phyloP scores from a whole-genome alignment of 257 asterid species.

The Petrea volubilis region DNA sequence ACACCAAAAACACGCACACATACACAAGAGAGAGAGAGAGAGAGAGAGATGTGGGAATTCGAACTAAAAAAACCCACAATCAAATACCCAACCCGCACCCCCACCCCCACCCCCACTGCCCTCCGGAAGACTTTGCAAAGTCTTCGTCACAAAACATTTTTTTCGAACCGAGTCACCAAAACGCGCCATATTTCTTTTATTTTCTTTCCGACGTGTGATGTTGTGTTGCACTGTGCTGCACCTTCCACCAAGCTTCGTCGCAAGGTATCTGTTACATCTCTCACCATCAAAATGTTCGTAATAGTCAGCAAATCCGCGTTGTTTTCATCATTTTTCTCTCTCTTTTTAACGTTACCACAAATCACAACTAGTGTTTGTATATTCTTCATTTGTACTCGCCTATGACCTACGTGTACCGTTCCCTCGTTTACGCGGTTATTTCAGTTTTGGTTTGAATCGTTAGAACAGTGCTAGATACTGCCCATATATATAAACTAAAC shows the following conservation, averaged over 20 bases:
- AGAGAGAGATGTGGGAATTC: too few relatives aligned
- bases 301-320: constrained; percentile 39
- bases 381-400: constrained; percentile 12
- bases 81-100: too few relatives aligned
- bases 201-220: constrained; percentile 14
- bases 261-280: not conserved
- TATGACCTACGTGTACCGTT: constrained; percentile 20
- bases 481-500: not conserved
- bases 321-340: not conserved
- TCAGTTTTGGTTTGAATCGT: constrained; percentile 29
- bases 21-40: too few relatives aligned
- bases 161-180: not conserved
- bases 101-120: not conserved
- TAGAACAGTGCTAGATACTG: not conserved
- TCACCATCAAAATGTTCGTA: constrained; percentile 22
- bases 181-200: constrained; percentile 11
- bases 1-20: too few relatives aligned
- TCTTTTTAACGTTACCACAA: not conserved
- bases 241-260: constrained; percentile 37
- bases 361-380: not conserved
- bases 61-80: too few relatives aligned
- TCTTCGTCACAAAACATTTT: not conserved
- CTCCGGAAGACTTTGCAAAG: constrained; percentile 26
- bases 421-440: constrained; percentile 43
- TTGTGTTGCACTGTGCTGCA: constrained; percentile 31